Conservation (phyloP, 441 rosid species). For the Adansonia grandidieri region DNA sequence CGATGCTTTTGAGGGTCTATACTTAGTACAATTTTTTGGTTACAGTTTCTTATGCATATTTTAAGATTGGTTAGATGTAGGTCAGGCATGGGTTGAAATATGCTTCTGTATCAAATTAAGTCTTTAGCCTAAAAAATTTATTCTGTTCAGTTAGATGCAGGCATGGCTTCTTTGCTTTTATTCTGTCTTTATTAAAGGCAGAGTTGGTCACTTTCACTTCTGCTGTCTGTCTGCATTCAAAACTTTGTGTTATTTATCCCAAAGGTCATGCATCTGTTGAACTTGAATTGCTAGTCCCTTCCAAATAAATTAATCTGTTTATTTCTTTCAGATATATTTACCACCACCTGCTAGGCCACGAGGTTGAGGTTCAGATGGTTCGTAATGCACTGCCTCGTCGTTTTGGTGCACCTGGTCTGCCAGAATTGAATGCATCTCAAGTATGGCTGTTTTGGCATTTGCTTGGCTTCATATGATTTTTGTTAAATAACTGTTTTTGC, state of each 20-base stretch:
- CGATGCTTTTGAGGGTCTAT: not conserved
- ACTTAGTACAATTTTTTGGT: not conserved
- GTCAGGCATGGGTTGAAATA: not conserved
- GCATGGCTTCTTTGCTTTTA: not conserved
- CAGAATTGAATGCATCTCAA: constrained; percentile 98
- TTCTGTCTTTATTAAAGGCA: not conserved
- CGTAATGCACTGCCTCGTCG: constrained; percentile 93
- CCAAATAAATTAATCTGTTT: constrained; percentile 16
- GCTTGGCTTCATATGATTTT: not conserved
- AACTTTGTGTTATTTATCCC: not conserved
- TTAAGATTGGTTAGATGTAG: not conserved
- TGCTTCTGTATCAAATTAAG: not conserved
- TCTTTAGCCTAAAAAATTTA: not conserved
- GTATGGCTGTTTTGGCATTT: constrained; percentile 37
- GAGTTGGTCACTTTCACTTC: not conserved
- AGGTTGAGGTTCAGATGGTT: constrained; percentile 94
- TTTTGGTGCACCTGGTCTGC: constrained; percentile 98
- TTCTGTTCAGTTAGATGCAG: not conserved
- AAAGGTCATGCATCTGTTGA: constrained; percentile 6
- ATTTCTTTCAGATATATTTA: constrained; percentile 71
- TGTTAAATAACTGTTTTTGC: not conserved
- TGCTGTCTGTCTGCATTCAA: constrained; percentile 9
- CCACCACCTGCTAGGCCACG: constrained; percentile 95
- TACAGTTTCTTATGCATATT: not conserved
- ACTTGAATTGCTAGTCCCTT: not conserved